A percentile compares a stretch with the other conserved stretches of the same genome.
These are phyloP conservation scores for Salix suchowensis DNA, from an alignment of 345 rosid genomes.

Conservation along the genomic window DNA sequence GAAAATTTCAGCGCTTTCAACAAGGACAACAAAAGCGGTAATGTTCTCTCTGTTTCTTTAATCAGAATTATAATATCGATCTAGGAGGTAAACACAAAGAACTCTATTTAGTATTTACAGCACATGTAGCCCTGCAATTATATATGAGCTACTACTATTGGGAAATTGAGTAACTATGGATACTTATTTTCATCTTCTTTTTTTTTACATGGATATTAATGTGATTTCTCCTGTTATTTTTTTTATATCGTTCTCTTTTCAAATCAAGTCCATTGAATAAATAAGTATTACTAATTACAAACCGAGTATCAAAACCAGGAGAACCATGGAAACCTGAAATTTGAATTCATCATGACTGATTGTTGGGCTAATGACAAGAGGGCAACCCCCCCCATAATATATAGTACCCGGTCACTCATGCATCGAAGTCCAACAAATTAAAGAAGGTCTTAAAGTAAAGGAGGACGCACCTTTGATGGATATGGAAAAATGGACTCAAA, in stretches of 20 bases:
- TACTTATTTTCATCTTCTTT: no score
- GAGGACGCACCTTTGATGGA: conserved; percentile 41
- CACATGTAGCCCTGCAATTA: background rate
- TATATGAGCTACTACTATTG: background rate
- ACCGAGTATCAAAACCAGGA: background rate
- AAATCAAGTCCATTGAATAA: no score
- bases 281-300: no score
- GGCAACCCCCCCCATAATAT: background rate
- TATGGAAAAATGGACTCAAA: conserved; percentile 53
- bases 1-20: background rate
- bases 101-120: no score
- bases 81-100: no score
- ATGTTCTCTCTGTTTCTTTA: background rate
- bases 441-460: background rate
- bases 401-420: background rate
- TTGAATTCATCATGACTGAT: background rate
- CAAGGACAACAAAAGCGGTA: background rate
- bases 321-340: background rate
- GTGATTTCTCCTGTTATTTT: no score
- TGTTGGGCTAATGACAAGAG: background rate
- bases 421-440: background rate
- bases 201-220: no score
- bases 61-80: no score
- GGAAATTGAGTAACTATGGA: no score
- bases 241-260: no score